Base-by-base conservation (phyloP, 495 filamentous ascomycete genomes). In the Neurospora pannonica region DNA sequence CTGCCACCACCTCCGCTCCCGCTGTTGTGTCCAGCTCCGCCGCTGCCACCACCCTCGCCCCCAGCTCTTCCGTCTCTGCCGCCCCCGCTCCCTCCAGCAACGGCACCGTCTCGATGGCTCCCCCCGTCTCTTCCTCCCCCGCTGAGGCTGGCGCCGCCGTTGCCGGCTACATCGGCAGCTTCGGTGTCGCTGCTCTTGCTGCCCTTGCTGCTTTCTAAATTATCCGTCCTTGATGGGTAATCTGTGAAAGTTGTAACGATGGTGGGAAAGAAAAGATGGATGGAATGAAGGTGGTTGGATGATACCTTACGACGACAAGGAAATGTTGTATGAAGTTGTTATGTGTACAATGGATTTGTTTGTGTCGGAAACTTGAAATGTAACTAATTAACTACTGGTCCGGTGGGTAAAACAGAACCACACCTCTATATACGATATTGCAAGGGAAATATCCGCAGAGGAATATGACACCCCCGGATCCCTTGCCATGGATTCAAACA, bases 201-300 rank as follows among this genome's bases (percentile, higher is more conserved):
- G 77, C 76, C 24, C 60, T 80, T 21, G 79, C 78, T 71, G 81
- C 78, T 10, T 73, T 81, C 60, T 82, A 77, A 77, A 71, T 67
- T 36, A 67, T 67, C 54, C 28, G 13, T 34, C 15, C 21, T 9
- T 28, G 24, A 34, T 36, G 24, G 46, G 21, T 54, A 13, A 54
- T 54, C 4, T 24, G 21, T 24, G 4, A 24, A 13, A 54, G 46
- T 54, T 4, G 2, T n/a, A 11, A 13, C 11, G 46, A 43, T 54
- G 46, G 46, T 54, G 46, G 21, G 5, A 28, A 60, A 13, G 21
- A 28, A 28, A 28, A 28, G 11, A 60, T 13, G 48, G 48, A 60
- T 13, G 15, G 28, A 36, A 28, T 28, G 21, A 34, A 36, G 28
- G 8, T 67, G 54, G 28, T 67, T 67, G 54, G 54, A 67, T 67